Conservation (phyloP, 2,329 filamentous ascomycete species). For the Epichloe hybrida region DNA sequence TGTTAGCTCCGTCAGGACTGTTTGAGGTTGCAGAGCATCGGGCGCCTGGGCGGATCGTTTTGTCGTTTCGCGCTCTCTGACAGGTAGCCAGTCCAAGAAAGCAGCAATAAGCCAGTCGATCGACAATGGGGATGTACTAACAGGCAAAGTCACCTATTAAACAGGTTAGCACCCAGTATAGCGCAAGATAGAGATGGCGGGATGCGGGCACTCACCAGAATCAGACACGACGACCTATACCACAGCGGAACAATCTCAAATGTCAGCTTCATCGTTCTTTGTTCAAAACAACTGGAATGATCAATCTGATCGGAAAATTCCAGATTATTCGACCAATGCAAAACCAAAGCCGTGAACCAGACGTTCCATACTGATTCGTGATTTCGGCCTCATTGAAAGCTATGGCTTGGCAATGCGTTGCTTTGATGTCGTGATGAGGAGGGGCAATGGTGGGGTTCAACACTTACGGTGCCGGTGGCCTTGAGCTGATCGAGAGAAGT, state of each 20-base stretch:
- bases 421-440: slow-evolving; percentile 8
- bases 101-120: neutral
- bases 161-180: slow-evolving; percentile 15
- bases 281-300: neutral
- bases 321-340: neutral
- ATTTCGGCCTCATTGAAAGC: slow-evolving; percentile 1
- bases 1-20: slow-evolving; percentile 12
- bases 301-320: neutral
- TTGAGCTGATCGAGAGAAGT: slow-evolving; percentile 94
- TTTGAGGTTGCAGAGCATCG: no score
- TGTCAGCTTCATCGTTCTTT: slow-evolving; percentile 12
- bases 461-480: slow-evolving; percentile 83
- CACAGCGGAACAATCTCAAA: slow-evolving; percentile 7
- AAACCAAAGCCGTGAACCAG: neutral
- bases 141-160: slow-evolving; percentile 59
- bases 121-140: slow-evolving; percentile 31
- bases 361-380: neutral
- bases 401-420: neutral
- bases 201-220: slow-evolving; percentile 56
- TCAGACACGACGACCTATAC: slow-evolving; percentile 84
- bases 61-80: neutral
- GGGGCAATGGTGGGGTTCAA: slow-evolving; percentile 17
- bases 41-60: neutral
- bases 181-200: slow-evolving; percentile 1
- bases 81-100: neutral